Base-by-base conservation (phyloP, 495 filamentous ascomycete genomes). In the Barbatosphaeria neglecta region DNA sequence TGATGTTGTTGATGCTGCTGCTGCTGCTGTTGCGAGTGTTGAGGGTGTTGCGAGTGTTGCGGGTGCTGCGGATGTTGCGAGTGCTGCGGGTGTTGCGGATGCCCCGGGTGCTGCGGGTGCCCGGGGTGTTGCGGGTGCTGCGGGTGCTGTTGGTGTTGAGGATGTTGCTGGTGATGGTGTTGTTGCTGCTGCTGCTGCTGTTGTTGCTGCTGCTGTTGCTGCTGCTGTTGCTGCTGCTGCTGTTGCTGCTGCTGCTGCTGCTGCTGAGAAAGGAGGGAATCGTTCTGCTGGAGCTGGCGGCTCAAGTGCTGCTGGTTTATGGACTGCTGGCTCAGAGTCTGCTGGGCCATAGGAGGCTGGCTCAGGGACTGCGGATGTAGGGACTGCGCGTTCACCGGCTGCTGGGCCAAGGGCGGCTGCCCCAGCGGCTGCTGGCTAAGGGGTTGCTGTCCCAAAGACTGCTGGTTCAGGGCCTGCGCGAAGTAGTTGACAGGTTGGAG, bases 401-500 rank as follows among this genome's bases (percentile, higher is more conserved):
- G 57, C 20, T 52, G 48, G 25, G 18, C 19, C 22, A 54, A 38
- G 7, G 51, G 46, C 35, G 50, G 57, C 18, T 55, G 51, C 33
- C 22, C 46, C 22, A 52, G 48, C 37, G 27, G 43, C 50, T 52
- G 57, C 16, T 55, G 52, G 25, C 24, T 38, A 43, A 56, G 48
- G 39, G 42, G 31, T 45, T 47, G 56, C 22, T 49, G 47, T 13
- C 51, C 31, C 16, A 49, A 41, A 1, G 51, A 43, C 47, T 57
- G 59, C 23, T 53, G 59, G 41, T 60, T 64, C 46, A 56, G 38
- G 23, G 53, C 56, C 42, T 66, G 66, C 47, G 66, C 60, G 18
- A 60, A 54, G 43, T 69, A 64, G 19, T 37, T 50, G 19, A 54
- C 46, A n/a, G 52, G 42, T 18, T 51, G 52, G 16, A 41, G 37